phyloP scores from a whole-genome alignment of 2,329 filamentous ascomycete genomes.

The Cadophora gregata region DNA sequence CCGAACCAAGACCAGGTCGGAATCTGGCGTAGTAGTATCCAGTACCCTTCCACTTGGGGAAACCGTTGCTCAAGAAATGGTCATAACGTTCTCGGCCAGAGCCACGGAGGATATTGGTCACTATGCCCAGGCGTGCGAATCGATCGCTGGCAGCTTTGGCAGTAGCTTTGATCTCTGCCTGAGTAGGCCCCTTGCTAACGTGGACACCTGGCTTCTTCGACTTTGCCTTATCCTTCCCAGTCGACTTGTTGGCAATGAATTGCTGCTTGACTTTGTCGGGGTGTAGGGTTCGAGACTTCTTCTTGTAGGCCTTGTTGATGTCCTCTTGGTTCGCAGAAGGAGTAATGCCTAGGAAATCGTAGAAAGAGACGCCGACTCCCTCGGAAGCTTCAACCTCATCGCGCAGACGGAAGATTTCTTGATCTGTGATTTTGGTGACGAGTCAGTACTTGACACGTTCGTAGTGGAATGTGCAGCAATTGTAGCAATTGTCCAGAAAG shows the following conservation, averaged over 20 bases:
- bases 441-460: constrained; percentile 35
- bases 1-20: constrained; percentile 86
- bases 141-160: constrained; percentile 82
- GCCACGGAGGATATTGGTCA: constrained; percentile 85
- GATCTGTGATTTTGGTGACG: constrained; percentile 64
- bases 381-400: constrained; percentile 83
- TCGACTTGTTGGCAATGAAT: constrained; percentile 70
- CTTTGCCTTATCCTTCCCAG: constrained; percentile 56
- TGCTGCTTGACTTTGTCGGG: constrained; percentile 94
- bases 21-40: constrained; percentile 98
- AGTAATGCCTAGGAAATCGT: constrained; percentile 85
- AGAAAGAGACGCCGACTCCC: constrained; percentile 84
- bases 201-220: constrained; percentile 65
- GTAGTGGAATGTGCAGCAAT: constrained; percentile 4
- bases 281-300: constrained; percentile 81
- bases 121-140: constrained; percentile 83
- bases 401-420: constrained; percentile 95
- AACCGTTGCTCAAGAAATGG: constrained; percentile 90
- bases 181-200: constrained; percentile 72
- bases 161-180: constrained; percentile 77
- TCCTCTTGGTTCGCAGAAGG: constrained; percentile 80
- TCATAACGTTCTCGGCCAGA: constrained; percentile 86
- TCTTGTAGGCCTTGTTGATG: constrained; percentile 92
- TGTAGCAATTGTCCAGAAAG: background rate
- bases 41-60: constrained; percentile 95